Base-by-base conservation (phyloP, 164 flowering plant genomes). In the Dillenia turbinata region DNA sequence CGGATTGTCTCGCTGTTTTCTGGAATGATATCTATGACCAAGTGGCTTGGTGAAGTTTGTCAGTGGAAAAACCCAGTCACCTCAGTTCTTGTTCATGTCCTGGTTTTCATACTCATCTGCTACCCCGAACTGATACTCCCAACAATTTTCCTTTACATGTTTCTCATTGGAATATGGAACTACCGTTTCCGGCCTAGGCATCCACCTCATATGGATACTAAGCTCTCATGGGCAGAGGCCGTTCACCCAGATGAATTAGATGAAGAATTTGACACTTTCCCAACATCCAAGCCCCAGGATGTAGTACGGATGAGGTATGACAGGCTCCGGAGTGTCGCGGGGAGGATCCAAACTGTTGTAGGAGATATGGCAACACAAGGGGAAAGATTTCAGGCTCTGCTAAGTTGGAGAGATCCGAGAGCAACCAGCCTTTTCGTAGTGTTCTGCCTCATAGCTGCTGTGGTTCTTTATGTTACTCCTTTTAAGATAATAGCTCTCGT, bases 101-200 rank as follows among this genome's bases (percentile, higher is more conserved):
- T 87, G 67, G 77, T 79, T 43, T 65, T 76, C 65, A 83, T 85
- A 54, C 40, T 87, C 47, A 73, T 87, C 14, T 83, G 88, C 68
- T 87, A 85, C 73, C 93, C 93, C 0, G 88, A 87, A 60, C 56
- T 87, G 50, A 85, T 87, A 12, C 86, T 87, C 15, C 88, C 93
- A 8, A 87, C 93, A 0, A 49, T 74, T 12, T 85, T 79, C 75
- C 77, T 87, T n/a, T 87, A 85, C 79, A 80, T 83, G 83, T 87
- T 83, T 60, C 64, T 87, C 12, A 83, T 83, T n/a, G 90, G 93
- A n/a, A 59, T 85, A 16, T 87, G 90, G 93, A 85, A 85, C 55
- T 87, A 76, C 61, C 68, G 93, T 66, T 81, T 66, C 71, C 72
- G 92, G 19, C 82, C 83, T 1, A 78, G 83, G 69, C 77, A 84